These are phyloP conservation scores for Annulohypoxylon truncatum DNA, from an alignment of 2,329 filamentous ascomycete genomes.

Conservation along the genomic window DNA sequence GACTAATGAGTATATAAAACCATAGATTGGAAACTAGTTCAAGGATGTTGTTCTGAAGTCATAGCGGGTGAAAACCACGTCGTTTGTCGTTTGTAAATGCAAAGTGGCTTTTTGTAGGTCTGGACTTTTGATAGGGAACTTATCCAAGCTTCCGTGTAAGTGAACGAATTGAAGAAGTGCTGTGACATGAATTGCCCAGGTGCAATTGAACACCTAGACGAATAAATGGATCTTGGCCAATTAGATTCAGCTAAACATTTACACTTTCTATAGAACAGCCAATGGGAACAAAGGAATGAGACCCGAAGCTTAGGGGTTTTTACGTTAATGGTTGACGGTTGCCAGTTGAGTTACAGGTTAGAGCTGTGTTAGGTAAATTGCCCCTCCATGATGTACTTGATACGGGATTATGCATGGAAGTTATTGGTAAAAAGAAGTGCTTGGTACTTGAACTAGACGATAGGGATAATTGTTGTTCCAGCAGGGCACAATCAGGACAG, in stretches of 20 bases:
- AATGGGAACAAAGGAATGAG: slow-evolving; percentile 14
- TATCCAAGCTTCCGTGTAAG: slow-evolving; percentile 32
- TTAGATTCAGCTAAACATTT: slow-evolving; percentile 19
- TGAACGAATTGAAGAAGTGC: slow-evolving; percentile 10
- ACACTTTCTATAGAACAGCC: slow-evolving; percentile 3
- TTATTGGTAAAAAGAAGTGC: neutral
- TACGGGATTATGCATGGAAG: neutral
- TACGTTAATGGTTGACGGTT: slow-evolving; percentile 2
- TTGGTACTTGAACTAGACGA: neutral
- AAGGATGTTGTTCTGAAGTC: slow-evolving; percentile 11
- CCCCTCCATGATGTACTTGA: slow-evolving; percentile 31
- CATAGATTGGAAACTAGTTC: slow-evolving; percentile 20
- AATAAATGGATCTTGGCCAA: slow-evolving; percentile 30
- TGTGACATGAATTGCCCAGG: slow-evolving; percentile 1
- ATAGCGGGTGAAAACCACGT: slow-evolving; percentile 9
- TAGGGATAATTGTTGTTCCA: slow-evolving; percentile 34
- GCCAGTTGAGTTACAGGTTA: slow-evolving; percentile 9
- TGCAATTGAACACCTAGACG: slow-evolving; percentile 44
- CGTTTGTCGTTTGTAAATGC: slow-evolving; percentile 26
- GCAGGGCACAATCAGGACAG: slow-evolving; percentile 34
- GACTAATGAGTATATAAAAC: slow-evolving; percentile 15
- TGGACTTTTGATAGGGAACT: slow-evolving; percentile 14
- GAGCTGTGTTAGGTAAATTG: slow-evolving; percentile 17
- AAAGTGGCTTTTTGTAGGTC: slow-evolving; percentile 44
- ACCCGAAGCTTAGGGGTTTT: slow-evolving; percentile 25